These are phyloP conservation scores for Ceratobasidium papillatum DNA, from an alignment of 1,284 basidiomycete species.

Conservation along the genomic window DNA sequence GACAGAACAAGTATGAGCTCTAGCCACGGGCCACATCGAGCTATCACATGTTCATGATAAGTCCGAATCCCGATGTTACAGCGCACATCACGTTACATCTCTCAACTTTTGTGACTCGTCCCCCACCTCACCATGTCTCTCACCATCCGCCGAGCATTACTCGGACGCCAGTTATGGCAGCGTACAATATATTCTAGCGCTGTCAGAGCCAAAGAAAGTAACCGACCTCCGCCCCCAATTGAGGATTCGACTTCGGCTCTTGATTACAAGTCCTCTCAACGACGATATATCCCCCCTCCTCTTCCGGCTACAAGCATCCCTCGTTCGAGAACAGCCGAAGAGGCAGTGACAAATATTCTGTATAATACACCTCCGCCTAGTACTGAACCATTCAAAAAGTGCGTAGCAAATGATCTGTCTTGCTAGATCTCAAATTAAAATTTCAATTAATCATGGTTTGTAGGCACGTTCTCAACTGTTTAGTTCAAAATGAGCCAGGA, in stretches of 20 bases:
- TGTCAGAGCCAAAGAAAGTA: conserved; percentile 21
- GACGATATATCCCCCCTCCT: conserved; percentile 39
- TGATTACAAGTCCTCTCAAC: conserved; percentile 63
- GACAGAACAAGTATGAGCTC: no score
- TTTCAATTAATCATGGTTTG: background rate
- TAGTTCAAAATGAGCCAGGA: conserved; percentile 99
- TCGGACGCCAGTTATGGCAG: conserved; percentile 5
- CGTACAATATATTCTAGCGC: background rate
- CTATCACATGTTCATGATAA: background rate
- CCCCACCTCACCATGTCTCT: conserved; percentile 20
- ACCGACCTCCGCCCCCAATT: conserved; percentile 60
- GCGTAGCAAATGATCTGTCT: conserved; percentile 11
- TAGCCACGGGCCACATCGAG: conserved; percentile 9
- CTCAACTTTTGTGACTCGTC: conserved; percentile 37
- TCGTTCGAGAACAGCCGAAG: conserved; percentile 82
- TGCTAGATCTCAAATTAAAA: background rate
- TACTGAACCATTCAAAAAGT: conserved; percentile 95
- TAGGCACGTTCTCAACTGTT: conserved; percentile 96
- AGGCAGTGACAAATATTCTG: conserved; percentile 93
- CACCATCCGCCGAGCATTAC: background rate
- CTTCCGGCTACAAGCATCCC: conserved; percentile 66
- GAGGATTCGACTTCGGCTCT: conserved; percentile 86
- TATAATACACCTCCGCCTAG: conserved; percentile 96
- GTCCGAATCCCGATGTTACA: conserved; percentile 18
- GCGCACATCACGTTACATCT: conserved; percentile 16